phyloP scores from a whole-genome alignment of 176 grass and related monocot species.

The Stipa capillata region DNA sequence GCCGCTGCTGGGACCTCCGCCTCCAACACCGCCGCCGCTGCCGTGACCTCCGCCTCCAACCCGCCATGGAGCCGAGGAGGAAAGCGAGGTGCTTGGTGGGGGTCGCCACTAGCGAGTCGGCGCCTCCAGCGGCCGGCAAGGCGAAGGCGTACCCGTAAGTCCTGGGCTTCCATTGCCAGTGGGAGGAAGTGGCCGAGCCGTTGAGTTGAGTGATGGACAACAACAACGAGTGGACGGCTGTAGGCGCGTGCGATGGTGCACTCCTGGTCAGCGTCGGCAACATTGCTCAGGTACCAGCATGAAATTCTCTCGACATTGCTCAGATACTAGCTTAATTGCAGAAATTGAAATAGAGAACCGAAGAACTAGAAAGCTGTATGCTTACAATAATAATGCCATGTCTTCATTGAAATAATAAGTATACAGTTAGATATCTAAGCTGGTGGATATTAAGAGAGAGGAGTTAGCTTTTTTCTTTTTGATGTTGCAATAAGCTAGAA shows the following conservation, averaged over 20 bases:
- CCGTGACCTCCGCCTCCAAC: no score
- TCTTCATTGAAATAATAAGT: neutral
- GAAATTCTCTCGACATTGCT: neutral
- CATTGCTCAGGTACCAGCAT: constrained; percentile 68
- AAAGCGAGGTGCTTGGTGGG: constrained; percentile 61
- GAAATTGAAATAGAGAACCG: neutral
- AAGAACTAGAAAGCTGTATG: neutral
- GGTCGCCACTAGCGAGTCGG: constrained; percentile 19
- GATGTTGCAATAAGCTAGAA: neutral
- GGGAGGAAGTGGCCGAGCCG: constrained; percentile 18
- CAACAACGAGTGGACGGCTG: constrained; percentile 32
- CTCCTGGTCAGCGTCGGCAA: constrained; percentile 72
- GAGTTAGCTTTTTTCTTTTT: neutral
- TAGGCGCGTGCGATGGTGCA: constrained; percentile 22
- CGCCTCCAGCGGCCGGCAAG: constrained; percentile 5
- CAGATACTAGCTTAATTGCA: no score
- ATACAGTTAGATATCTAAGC: neutral
- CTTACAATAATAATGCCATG: neutral
- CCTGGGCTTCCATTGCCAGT: constrained; percentile 53
- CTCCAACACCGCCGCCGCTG: no score
- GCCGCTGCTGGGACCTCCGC: no score
- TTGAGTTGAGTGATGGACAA: constrained; percentile 42
- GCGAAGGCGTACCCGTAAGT: constrained; percentile 60
- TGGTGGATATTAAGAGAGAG: neutral
- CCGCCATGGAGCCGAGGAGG: constrained; percentile 34